phyloP scores from a whole-genome alignment of 2,329 filamentous ascomycete genomes.

The Epichloe elymi region DNA sequence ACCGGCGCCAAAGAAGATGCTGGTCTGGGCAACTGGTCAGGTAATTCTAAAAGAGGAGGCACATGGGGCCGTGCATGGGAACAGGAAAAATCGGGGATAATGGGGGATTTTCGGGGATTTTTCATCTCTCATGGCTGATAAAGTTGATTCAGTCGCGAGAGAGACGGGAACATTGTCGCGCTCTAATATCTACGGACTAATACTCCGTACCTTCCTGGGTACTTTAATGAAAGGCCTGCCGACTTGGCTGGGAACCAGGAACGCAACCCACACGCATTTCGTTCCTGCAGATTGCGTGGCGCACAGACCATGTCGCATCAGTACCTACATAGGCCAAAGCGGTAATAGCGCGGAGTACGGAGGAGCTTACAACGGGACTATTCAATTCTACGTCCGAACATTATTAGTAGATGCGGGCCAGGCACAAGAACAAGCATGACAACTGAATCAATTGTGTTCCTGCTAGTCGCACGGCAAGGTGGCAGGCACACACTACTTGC shows the following conservation, averaged over 20 bases:
- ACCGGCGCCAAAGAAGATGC: too few relatives aligned
- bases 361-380: too few relatives aligned
- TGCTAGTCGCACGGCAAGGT: neutral
- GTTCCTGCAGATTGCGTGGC: neutral
- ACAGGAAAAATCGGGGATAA: too few relatives aligned
- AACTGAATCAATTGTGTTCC: neutral
- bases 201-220: too few relatives aligned
- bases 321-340: neutral
- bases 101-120: too few relatives aligned
- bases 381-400: too few relatives aligned
- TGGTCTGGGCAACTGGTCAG: neutral
- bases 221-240: neutral
- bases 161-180: too few relatives aligned
- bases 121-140: too few relatives aligned
- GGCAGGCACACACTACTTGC: neutral
- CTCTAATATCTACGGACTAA: neutral
- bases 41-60: neutral
- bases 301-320: neutral
- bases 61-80: neutral
- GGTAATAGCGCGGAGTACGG: neutral
- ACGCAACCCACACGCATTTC: neutral
- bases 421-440: neutral
- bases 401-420: neutral
- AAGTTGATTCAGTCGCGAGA: too few relatives aligned
- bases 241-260: neutral